Conservation (phyloP, 1,284 basidiomycete species). For the Tylopilus sp. region DNA sequence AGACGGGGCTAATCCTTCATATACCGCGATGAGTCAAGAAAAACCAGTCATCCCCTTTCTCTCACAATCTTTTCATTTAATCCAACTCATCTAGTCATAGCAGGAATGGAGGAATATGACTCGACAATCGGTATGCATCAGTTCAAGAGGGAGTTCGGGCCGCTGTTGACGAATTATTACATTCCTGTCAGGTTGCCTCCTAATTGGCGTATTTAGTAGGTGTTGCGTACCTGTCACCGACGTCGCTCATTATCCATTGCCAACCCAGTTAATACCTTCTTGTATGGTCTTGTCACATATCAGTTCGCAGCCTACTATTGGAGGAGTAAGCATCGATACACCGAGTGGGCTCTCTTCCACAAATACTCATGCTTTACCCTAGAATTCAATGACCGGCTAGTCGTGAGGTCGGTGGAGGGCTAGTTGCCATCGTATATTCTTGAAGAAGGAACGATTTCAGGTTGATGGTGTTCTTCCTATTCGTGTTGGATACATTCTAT, state of each 20-base stretch:
- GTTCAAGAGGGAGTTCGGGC: too few relatives aligned
- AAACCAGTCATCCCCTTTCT: too few relatives aligned
- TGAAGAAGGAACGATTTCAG: constrained; percentile 31
- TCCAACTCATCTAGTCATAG: too few relatives aligned
- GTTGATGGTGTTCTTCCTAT: constrained; percentile 51
- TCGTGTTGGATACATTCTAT: constrained; percentile 58
- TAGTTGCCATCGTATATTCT: not conserved
- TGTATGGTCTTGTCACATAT: constrained; percentile 62
- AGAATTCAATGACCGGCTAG: constrained; percentile 58
- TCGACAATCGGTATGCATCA: too few relatives aligned
- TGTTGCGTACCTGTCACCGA: not conserved
- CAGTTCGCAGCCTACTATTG: constrained; percentile 59
- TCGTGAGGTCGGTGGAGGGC: constrained; percentile 14
- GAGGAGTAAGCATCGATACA: constrained; percentile 50
- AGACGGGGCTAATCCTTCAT: too few relatives aligned
- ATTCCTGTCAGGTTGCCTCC: constrained; percentile 45
- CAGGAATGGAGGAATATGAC: too few relatives aligned
- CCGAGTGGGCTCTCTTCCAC: not conserved
- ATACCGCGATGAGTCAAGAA: too few relatives aligned
- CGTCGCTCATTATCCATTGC: not conserved
- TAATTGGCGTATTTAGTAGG: constrained; percentile 53
- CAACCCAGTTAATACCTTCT: constrained; percentile 59
- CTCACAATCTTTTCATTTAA: too few relatives aligned
- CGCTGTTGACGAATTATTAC: too few relatives aligned
- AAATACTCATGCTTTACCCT: not conserved